Evolutionary conservation across 257 asterid genomes (phyloP).

Genomic region (Nicotiana paniculata): DNA sequence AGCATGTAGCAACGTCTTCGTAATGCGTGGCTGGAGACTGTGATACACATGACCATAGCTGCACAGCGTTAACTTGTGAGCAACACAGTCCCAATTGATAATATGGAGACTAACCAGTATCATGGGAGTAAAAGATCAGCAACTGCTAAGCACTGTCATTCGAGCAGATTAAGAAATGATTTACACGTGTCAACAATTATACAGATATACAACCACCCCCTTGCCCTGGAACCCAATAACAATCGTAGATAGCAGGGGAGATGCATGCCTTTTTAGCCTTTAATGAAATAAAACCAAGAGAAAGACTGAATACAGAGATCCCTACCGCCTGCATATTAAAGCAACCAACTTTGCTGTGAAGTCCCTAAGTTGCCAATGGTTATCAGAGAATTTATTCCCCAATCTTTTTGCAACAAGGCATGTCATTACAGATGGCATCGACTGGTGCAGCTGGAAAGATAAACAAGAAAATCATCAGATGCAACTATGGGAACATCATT

Average conservation of each 20-base stretch:
- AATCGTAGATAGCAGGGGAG: not conserved
- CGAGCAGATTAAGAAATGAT: not conserved
- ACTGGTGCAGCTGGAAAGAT: constrained; percentile 70
- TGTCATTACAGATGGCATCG: constrained; percentile 97
- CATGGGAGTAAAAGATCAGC: not conserved
- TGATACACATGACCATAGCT: constrained; percentile 87
- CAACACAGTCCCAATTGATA: not conserved
- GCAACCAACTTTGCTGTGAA: constrained; percentile 82
- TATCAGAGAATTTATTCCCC: constrained; percentile 75
- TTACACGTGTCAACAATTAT: not conserved
- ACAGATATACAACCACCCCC: not conserved
- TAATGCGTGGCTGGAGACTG: constrained; percentile 83
- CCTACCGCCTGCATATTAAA: constrained; percentile 83
- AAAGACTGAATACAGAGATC: constrained; percentile 20
- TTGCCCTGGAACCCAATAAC: not conserved
- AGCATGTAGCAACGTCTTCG: constrained; percentile 75
- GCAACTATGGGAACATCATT: not conserved
- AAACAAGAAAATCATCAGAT: constrained; percentile 4
- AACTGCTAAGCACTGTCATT: not conserved
- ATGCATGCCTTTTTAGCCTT: not conserved
- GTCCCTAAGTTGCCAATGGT: constrained; percentile 91
- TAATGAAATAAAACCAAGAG: not conserved
- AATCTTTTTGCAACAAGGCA: constrained; percentile 88
- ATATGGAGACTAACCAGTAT: not conserved
- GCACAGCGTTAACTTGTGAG: constrained; percentile 18